Evolutionary conservation across 768 basidiomycete species (phyloP), one percentile per base, ranked within the genome.

Genomic region (Suillus paluster): DNA sequence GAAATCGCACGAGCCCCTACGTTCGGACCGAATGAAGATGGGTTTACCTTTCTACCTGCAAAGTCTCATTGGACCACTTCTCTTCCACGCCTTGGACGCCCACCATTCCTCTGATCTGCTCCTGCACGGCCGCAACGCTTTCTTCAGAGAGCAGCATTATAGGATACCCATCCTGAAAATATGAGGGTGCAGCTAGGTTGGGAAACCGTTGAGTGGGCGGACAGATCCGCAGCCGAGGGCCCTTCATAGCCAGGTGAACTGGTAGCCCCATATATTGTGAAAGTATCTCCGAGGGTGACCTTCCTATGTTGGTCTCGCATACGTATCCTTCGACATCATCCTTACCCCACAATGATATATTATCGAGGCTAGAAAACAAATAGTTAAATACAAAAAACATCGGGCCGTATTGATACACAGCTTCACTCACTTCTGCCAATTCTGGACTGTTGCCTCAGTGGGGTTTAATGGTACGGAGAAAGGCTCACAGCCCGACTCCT

Each of bases 111-210:
- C 79, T 77, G 55, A 85, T 72, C 50, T 81, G 80, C 58, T 77
- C 73, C 65, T 86, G 80, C 38, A 92, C 71, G 39, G 79, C 79
- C 33, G 59, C 70, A 65, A 88, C 79, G 67, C 86, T 88, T 75
- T 93, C 87, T 70, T 88, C 84, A 25, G 87, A 88, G 30, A 89
- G 76, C 7, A 93, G 68, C 38, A 91, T 74, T 54, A 94, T 67
- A 1, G 91, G 91, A 69, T 85, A 93, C 59, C 84, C 86, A 64
- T 92, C 91, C 72, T 92, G 88, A 70, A 83, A 91, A 62, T 82
- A 77, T 5, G 84, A 76, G 15, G 80, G 83, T 4, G 84, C 85
- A 33, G 82, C 74, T 56, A 91, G 74, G n/a, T 82, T 68, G 6
- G 90, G 89, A 66, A 86, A 88, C 23, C 78, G 73, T 7, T 59